Conservation (phyloP, 148 eudicot species). For the Hydrangea macrophylla region DNA sequence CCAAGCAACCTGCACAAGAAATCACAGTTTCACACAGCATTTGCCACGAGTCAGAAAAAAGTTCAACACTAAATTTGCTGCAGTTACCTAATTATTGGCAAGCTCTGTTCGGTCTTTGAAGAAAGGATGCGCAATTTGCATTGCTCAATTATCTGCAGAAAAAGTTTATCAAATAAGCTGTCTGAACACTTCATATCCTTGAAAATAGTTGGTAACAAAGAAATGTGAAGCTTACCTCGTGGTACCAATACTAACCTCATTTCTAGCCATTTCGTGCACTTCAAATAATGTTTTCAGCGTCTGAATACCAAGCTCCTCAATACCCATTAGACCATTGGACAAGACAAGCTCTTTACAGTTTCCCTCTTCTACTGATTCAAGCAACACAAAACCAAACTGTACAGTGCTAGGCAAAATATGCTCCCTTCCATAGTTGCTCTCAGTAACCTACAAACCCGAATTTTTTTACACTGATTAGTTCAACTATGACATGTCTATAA, state of each 20-base stretch:
- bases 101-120: slow-evolving; percentile 44
- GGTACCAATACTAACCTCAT: slow-evolving; percentile 36
- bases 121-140: slow-evolving; percentile 59
- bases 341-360: slow-evolving; percentile 23
- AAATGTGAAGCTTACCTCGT: not conserved
- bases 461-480: not conserved
- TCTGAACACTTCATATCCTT: not conserved
- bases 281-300: slow-evolving; percentile 53
- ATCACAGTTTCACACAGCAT: not conserved
- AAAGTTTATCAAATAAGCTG: not conserved
- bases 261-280: slow-evolving; percentile 60
- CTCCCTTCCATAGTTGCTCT: slow-evolving; percentile 57
- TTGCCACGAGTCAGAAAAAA: not conserved
- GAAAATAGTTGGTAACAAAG: not conserved
- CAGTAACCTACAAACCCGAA: slow-evolving; percentile 34
- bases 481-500: not conserved
- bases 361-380: slow-evolving; percentile 43
- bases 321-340: slow-evolving; percentile 44
- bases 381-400: slow-evolving; percentile 50
- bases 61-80: not conserved
- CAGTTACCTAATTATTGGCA: slow-evolving; percentile 42
- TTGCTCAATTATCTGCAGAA: slow-evolving; percentile 55
- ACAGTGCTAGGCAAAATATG: slow-evolving; percentile 61
- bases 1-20: slow-evolving; percentile 41
- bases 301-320: slow-evolving; percentile 48